Conservation (phyloP, 2,329 filamentous ascomycete species). For the Eutypa lata region DNA sequence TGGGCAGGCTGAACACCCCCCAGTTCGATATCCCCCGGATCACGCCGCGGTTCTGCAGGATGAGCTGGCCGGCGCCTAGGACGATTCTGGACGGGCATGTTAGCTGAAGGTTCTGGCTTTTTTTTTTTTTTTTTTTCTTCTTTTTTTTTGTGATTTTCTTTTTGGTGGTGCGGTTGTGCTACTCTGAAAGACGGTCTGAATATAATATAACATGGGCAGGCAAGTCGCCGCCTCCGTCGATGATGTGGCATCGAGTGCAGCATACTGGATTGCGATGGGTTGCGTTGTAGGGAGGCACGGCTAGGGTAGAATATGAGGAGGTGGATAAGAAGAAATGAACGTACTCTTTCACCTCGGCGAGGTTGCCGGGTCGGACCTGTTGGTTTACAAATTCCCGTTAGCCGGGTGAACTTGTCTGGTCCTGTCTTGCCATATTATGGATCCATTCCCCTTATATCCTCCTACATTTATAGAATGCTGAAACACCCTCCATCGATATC, state of each 20-base stretch:
- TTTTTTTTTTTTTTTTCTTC: no score
- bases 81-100: constrained; percentile 64
- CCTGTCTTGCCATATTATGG: neutral
- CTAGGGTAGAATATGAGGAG: no score
- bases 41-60: constrained; percentile 82
- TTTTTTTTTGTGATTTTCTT: no score
- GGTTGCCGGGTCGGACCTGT: constrained; percentile 86
- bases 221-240: no score
- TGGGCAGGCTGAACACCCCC: constrained; percentile 86
- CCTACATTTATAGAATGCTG: neutral
- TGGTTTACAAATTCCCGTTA: neutral
- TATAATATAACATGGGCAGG: no score
- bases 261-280: no score
- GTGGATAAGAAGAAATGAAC: no score
- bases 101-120: neutral
- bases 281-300: no score
- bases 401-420: neutral
- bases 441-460: neutral
- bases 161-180: no score
- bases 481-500: neutral
- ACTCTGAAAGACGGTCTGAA: no score
- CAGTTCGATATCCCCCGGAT: constrained; percentile 93
- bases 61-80: constrained; percentile 74
- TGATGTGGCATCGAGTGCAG: no score
- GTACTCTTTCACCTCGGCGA: constrained; percentile 94